phyloP scores from a whole-genome alignment of 306 rosid genomes.

The Lathyrus aphaca region DNA sequence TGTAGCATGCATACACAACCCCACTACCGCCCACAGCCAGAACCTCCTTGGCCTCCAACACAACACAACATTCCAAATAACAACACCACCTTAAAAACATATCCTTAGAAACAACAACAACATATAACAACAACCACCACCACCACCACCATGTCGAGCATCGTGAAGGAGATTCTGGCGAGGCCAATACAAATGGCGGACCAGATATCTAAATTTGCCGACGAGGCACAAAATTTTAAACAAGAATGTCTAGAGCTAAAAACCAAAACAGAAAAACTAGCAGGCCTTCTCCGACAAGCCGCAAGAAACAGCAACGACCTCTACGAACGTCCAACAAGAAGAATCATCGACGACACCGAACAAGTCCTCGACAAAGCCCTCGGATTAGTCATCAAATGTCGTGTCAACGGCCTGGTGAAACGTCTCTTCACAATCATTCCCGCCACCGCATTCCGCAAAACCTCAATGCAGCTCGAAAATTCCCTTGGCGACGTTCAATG shows the following conservation, averaged over 20 bases:
- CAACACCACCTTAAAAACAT: not conserved
- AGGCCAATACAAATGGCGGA: conserved; percentile 85
- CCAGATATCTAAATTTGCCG: conserved; percentile 62
- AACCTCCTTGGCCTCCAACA: conserved; percentile 15
- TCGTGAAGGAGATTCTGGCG: conserved; percentile 84
- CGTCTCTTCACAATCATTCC: conserved; percentile 78
- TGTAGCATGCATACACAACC: conserved; percentile 17
- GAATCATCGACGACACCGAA: conserved; percentile 78
- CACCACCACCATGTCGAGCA: conserved; percentile 49
- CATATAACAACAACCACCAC: not conserved
- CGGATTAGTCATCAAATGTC: conserved; percentile 61
- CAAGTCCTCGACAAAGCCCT: conserved; percentile 73
- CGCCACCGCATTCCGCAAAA: conserved; percentile 61
- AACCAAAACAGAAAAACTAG: conserved; percentile 72
- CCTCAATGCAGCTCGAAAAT: conserved; percentile 62
- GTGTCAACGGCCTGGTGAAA: conserved; percentile 58
- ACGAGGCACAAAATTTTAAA: conserved; percentile 59
- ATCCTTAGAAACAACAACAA: not conserved
- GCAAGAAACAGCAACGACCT: conserved; percentile 75
- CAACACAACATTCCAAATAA: not conserved
- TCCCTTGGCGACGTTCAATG: conserved; percentile 78
- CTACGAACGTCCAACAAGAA: conserved; percentile 77
- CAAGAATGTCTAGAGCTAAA: conserved; percentile 71
- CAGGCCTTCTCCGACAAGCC: conserved; percentile 75
- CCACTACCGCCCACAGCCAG: conserved; percentile 30